phyloP scores from a whole-genome alignment of 345 rosid genomes.

The Salix arbutifolia region DNA sequence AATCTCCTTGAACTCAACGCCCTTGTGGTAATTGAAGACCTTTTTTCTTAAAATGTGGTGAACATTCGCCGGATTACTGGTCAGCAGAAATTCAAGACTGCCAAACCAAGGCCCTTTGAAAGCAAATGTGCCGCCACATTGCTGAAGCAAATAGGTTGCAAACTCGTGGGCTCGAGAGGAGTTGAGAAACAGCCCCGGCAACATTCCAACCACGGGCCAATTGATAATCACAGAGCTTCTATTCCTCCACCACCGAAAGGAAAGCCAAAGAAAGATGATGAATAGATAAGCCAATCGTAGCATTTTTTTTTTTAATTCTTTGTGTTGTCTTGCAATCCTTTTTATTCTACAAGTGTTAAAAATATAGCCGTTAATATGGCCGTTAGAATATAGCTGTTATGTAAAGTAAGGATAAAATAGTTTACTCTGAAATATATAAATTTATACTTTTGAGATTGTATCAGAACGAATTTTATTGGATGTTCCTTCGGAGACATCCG shows the following conservation, averaged over 20 bases:
- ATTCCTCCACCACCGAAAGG: neutral
- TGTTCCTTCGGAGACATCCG: too few relatives aligned
- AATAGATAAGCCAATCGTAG: neutral
- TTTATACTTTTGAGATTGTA: too few relatives aligned
- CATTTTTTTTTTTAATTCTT: too few relatives aligned
- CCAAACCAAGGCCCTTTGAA: slow-evolving; percentile 12
- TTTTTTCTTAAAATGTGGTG: slow-evolving; percentile 14
- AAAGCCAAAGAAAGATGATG: neutral
- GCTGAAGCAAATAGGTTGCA: neutral
- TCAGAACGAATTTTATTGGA: too few relatives aligned
- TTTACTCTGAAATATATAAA: too few relatives aligned
- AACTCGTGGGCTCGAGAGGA: neutral
- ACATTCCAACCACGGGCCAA: slow-evolving; percentile 5
- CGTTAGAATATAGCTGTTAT: too few relatives aligned
- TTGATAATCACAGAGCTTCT: neutral
- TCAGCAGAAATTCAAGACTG: slow-evolving; percentile 1
- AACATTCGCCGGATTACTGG: slow-evolving; percentile 16
- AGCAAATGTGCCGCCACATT: neutral
- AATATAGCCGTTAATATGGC: too few relatives aligned
- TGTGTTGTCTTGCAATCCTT: too few relatives aligned
- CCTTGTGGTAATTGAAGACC: slow-evolving; percentile 5
- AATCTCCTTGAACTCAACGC: slow-evolving; percentile 1
- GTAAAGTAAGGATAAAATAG: too few relatives aligned
- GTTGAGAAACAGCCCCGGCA: neutral
- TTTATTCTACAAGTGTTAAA: too few relatives aligned